phyloP scores from a whole-genome alignment of 2,329 filamentous ascomycete genomes.

The Metarhizium rileyi region DNA sequence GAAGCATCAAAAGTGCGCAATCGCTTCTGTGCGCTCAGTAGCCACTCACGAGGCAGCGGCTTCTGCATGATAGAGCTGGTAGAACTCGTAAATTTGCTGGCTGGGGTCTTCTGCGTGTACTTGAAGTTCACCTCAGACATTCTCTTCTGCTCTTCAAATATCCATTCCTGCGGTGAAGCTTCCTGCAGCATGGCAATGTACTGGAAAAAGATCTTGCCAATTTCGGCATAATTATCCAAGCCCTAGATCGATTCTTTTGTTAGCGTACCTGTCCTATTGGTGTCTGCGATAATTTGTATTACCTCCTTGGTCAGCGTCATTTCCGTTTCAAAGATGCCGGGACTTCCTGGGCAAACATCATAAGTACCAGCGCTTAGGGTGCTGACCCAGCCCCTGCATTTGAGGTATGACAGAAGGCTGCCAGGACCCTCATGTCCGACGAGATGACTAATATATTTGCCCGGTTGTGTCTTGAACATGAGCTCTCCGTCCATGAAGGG shows the following conservation, averaged over 20 bases:
- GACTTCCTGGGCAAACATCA: conserved; percentile 64
- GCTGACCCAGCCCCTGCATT: conserved; percentile 84
- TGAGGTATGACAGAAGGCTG: conserved; percentile 83
- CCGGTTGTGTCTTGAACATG: conserved; percentile 70
- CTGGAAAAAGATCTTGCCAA: conserved; percentile 78
- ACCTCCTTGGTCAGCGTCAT: conserved; percentile 77
- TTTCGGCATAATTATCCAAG: conserved; percentile 69
- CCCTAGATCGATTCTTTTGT: conserved; percentile 30
- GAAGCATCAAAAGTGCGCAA: conserved; percentile 72
- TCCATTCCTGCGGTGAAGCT: conserved; percentile 77
- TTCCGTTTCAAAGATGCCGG: conserved; percentile 69
- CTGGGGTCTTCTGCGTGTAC: conserved; percentile 86
- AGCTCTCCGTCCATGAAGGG: conserved; percentile 77
- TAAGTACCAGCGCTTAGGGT: conserved; percentile 68
- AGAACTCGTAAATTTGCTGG: conserved; percentile 79
- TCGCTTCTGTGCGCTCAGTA: conserved; percentile 70
- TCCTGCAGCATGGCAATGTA: conserved; percentile 84
- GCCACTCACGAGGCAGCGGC: conserved; percentile 73
- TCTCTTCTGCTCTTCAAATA: conserved; percentile 83
- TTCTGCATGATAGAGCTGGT: conserved; percentile 87
- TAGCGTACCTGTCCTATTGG: background rate
- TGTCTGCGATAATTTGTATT: conserved; percentile 8
- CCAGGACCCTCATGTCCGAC: conserved; percentile 90
- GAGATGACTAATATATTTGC: conserved; percentile 77
- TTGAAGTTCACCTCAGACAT: conserved; percentile 91